These are phyloP conservation scores for Aspergillus viridinutans DNA, from an alignment of 2,329 filamentous ascomycete species.

Conservation along the genomic window DNA sequence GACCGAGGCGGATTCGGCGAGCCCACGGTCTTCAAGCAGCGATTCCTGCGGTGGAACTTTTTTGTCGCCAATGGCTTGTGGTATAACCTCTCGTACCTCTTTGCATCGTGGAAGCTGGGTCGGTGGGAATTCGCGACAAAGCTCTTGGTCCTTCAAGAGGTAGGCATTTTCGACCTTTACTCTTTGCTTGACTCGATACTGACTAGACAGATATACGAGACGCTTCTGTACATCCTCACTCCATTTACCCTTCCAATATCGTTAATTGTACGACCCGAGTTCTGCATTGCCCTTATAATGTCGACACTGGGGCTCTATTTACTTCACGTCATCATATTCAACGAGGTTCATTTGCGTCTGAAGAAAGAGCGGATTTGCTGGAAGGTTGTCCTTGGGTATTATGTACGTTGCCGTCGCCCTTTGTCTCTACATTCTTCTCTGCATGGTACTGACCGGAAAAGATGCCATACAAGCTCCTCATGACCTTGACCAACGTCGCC, in stretches of 20 bases:
- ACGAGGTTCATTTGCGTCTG: slow-evolving; percentile 45
- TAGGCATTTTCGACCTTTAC: slow-evolving; percentile 6
- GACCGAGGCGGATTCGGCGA: slow-evolving; percentile 49
- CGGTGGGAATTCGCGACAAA: slow-evolving; percentile 50
- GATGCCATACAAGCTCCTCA: slow-evolving; percentile 42
- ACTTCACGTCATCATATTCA: slow-evolving; percentile 45
- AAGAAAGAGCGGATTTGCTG: slow-evolving; percentile 43
- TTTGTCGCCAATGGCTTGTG: slow-evolving; percentile 50
- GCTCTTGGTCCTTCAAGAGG: slow-evolving; percentile 48
- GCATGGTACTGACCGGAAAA: too few species aligned
- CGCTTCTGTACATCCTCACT: slow-evolving; percentile 43
- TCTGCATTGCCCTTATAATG: slow-evolving; percentile 37
- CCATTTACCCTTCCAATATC: slow-evolving; percentile 46
- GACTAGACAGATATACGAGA: slow-evolving; percentile 39
- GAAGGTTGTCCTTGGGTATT: slow-evolving; percentile 39
- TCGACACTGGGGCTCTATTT: slow-evolving; percentile 41
- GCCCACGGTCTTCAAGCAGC: slow-evolving; percentile 51
- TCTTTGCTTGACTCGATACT: neutral
- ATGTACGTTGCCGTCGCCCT: slow-evolving; percentile 17
- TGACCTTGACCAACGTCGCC: slow-evolving; percentile 44
- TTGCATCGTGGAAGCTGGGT: slow-evolving; percentile 46
- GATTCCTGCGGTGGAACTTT: slow-evolving; percentile 51
- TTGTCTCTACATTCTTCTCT: neutral
- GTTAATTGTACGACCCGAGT: slow-evolving; percentile 40
- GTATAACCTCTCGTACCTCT: slow-evolving; percentile 46